Base-by-base conservation (phyloP, 495 filamentous ascomycete genomes). In the Aspergillus heteromorphus region DNA sequence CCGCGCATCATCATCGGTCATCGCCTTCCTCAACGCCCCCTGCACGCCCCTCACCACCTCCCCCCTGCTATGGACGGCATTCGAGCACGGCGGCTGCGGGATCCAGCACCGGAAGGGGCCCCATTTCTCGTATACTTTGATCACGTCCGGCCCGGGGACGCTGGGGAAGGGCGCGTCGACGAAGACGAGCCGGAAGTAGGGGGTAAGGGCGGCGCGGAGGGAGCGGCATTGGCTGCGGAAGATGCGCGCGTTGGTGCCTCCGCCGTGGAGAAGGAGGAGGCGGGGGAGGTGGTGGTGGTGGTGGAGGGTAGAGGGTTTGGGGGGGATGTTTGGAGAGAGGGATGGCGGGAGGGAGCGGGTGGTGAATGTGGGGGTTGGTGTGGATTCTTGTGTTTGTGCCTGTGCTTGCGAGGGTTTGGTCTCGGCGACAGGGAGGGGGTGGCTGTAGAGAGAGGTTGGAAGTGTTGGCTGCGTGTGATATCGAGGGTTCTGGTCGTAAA, bases 221-320 rank as follows among this genome's bases (percentile, higher is more conserved):
- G 67, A 66, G 53, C 84, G 82, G 54, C 77, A 79, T 66, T 88
- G 85, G 1, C 67, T 51, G 19, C 66, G 67, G 69, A 87, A 87
- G 56, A 87, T 77, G n/a, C 71, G 55, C 2, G 74, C 80, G 58
- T 82, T 87, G 45, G 78, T 75, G 55, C 84, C 83, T 48, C 84
- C 83, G 62, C 85, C 84, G 66, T 87, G 84, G 45, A 87, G 75
- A 68, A 82, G 87, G 56, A 87, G 82, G 45, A 88, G 76, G 38
- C 83, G 82, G 11, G 83, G 83, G 27, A 80, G 70, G 56, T 71
- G 61, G n/a, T n/a, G n/a, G n/a, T n/a, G n/a, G n/a, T n/a, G n/a
- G n/a, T n/a, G n/a, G n/a, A n/a, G n/a, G n/a, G n/a, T 38, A 1
- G 34, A 13, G 13, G 7, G 30, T 2, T 9, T 34, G 30, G 30